Conservation (phyloP, 192 early-diverging fungal genomes). For the Pilaira anomala region DNA sequence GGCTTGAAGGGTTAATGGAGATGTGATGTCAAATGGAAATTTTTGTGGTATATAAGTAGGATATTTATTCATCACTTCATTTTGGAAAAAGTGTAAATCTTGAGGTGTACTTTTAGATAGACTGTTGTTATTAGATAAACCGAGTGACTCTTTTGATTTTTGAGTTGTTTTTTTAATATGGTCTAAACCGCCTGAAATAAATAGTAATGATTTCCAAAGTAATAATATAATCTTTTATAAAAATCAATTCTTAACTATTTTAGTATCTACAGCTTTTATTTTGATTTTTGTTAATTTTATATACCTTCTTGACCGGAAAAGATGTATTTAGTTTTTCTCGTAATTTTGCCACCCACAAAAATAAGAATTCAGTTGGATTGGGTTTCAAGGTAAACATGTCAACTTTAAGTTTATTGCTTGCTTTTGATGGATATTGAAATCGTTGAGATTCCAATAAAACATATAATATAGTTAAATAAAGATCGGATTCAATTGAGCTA, state of each 20-base stretch:
- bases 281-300: neutral
- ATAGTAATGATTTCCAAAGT: slow-evolving; percentile 65
- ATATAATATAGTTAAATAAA: slow-evolving; percentile 61
- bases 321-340: slow-evolving; percentile 63
- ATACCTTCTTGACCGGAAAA: slow-evolving; percentile 67
- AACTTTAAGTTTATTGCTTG: neutral
- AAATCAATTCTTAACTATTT: neutral
- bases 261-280: neutral
- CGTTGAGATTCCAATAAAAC: slow-evolving; percentile 58
- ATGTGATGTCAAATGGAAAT: neutral
- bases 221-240: slow-evolving; percentile 55
- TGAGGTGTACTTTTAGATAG: slow-evolving; percentile 57
- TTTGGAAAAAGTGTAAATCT: slow-evolving; percentile 59
- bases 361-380: slow-evolving; percentile 54
- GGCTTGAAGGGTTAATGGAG: slow-evolving; percentile 18
- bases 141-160: slow-evolving; percentile 44
- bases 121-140: slow-evolving; percentile 28
- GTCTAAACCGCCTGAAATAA: slow-evolving; percentile 55
- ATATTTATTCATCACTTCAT: slow-evolving; percentile 40
- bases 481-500: slow-evolving; percentile 39
- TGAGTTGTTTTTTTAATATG: slow-evolving; percentile 50
- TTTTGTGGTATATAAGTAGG: slow-evolving; percentile 4
- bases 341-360: slow-evolving; percentile 58
- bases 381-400: slow-evolving; percentile 37
- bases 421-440: slow-evolving; percentile 14